Base-by-base conservation (phyloP, 1,284 basidiomycete genomes). In the Cutaneotrichosporon sp. region DNA sequence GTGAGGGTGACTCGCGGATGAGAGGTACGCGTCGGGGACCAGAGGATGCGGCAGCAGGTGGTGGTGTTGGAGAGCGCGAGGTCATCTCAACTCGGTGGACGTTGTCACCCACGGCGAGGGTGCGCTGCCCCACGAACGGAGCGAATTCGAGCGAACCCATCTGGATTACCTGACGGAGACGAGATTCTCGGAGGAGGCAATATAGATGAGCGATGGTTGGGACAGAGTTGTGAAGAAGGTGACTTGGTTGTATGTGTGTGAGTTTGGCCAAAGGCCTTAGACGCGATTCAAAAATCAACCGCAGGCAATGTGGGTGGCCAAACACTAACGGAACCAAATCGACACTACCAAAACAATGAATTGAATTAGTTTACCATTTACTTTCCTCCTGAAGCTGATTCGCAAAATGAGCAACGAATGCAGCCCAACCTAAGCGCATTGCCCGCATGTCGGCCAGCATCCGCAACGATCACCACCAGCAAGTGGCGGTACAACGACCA, bases 111-210 rank as follows among this genome's bases (percentile, higher is more conserved):
- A 60, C 14, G 22, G 42, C 53, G n/a, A 63, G 2, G 13, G 36
- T 13, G 30, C 55, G 61, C 55, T 53, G 52, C 7, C 31, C 38
- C 47, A 34, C 36, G 22, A 47, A 66, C 4, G 61, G 65, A 13
- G 63, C 52, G 38, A 66, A 66, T 21, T 60, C 52, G 38, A 63
- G 58, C 2, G 53, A 32, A 16, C 36, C 55, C 56, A 57, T 57
- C 26, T 26, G 26, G 38, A 8, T 14, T 13, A 8, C 4, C 36
- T 16, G 42, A 6, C 18, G 42, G 18, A 46, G 42, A 18, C 40
- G 40, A 16, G 40, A 42, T 16, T 13, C 18, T 16, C 42, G 16
- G 42, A 46, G 42, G 42, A 46, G 11, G 6, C 40, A 9, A 18
- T n/a, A 18, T 16, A 46, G 42, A n/a, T 18, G 42, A 16, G 42